A percentile compares a stretch with the other conserved stretches of the same genome.
Conservation (phyloP, 2,329 filamentous ascomycete species). For the Escovopsis weberi region DNA sequence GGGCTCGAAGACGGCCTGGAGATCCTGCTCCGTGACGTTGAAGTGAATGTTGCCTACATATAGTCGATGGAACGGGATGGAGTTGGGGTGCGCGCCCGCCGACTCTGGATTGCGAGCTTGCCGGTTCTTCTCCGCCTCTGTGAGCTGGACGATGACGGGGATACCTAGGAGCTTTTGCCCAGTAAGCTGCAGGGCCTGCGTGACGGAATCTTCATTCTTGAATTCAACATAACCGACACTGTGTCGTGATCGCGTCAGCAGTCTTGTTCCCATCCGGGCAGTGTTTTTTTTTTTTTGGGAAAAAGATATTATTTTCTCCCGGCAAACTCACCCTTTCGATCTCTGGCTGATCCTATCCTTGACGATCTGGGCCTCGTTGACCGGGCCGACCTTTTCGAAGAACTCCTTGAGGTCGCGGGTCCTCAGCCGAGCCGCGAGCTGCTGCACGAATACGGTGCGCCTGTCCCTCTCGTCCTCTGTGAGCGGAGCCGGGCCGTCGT, state of each 20-base stretch:
- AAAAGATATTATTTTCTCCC: not conserved
- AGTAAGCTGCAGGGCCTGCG: slow-evolving; percentile 90
- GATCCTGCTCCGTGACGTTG: slow-evolving; percentile 91
- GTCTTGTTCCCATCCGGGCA: too few relatives aligned
- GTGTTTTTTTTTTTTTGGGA: too few relatives aligned
- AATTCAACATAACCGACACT: slow-evolving; percentile 99
- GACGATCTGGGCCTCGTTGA: slow-evolving; percentile 96
- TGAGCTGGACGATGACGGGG: slow-evolving; percentile 94
- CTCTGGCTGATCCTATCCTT: slow-evolving; percentile 94
- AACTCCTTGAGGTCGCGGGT: slow-evolving; percentile 88
- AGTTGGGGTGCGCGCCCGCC: slow-evolving; percentile 55
- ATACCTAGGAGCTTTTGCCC: slow-evolving; percentile 98
- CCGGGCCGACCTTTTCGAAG: slow-evolving; percentile 86
- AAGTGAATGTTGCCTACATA: slow-evolving; percentile 99
- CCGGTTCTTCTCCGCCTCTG: slow-evolving; percentile 98
- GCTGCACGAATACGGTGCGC: slow-evolving; percentile 95
- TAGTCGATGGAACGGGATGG: slow-evolving; percentile 89
- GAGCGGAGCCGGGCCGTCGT: slow-evolving; percentile 51
- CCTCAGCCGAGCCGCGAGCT: slow-evolving; percentile 83
- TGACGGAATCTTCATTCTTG: slow-evolving; percentile 86
- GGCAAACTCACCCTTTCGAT: slow-evolving; percentile 71
- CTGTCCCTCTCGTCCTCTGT: slow-evolving; percentile 95
- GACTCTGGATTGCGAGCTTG: slow-evolving; percentile 74
- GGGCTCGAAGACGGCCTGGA: slow-evolving; percentile 92
- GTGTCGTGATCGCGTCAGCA: slow-evolving; percentile 22